phyloP scores from a whole-genome alignment of 345 rosid genomes.

The Salix brachista region DNA sequence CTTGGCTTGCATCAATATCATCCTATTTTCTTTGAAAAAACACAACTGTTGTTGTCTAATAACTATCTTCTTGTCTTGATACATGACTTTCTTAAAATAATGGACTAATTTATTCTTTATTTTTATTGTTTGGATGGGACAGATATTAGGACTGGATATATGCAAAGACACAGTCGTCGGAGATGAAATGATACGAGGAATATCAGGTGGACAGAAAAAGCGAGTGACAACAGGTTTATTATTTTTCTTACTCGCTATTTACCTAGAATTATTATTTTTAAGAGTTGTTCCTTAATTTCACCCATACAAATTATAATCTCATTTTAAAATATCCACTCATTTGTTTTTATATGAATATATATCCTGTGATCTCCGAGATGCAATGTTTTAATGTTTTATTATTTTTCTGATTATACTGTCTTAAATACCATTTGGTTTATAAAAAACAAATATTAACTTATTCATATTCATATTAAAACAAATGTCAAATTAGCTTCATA shows the following conservation, averaged over 20 bases:
- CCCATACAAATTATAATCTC: too few species aligned
- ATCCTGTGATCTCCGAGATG: too few species aligned
- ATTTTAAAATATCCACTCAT: too few species aligned
- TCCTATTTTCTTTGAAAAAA: neutral
- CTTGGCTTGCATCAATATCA: too few species aligned
- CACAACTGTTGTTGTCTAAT: neutral
- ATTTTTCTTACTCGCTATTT: neutral
- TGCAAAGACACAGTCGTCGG: slow-evolving; percentile 84
- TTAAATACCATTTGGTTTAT: too few species aligned
- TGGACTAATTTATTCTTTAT: neutral
- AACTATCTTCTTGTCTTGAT: neutral
- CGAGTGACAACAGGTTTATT: slow-evolving; percentile 79
- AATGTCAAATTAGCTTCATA: neutral
- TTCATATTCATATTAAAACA: too few species aligned
- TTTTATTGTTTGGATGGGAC: neutral
- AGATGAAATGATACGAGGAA: slow-evolving; percentile 73
- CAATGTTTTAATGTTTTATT: too few species aligned
- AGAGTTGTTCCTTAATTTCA: too few species aligned
- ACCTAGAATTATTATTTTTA: too few species aligned
- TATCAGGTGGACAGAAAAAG: slow-evolving; percentile 89
- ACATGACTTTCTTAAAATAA: too few species aligned
- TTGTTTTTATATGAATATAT: too few species aligned
- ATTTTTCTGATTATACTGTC: too few species aligned
- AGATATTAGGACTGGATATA: slow-evolving; percentile 83
- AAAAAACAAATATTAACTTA: neutral